These are phyloP conservation scores for Penicillium sp. DNA, from an alignment of 2,329 filamentous ascomycete genomes.

Conservation along the genomic window DNA sequence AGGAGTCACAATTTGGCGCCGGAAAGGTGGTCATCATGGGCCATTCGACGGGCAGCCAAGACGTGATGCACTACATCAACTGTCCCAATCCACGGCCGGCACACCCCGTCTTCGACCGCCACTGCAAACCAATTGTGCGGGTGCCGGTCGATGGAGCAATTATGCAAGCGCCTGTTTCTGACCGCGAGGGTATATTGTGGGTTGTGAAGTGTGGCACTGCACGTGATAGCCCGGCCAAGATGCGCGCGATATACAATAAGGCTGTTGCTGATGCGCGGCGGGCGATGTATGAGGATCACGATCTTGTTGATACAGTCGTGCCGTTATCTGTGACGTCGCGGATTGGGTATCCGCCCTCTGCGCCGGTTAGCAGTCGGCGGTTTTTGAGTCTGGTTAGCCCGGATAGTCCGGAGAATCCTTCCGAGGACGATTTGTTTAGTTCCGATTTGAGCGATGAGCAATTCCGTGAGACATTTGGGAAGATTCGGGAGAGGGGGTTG, in stretches of 20 bases:
- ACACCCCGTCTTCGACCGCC: slow-evolving; percentile 29
- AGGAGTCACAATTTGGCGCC: slow-evolving; percentile 27
- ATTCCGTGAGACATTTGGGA: slow-evolving; percentile 65
- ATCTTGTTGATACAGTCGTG: slow-evolving; percentile 30
- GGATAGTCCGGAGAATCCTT: slow-evolving; percentile 55
- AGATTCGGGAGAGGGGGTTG: slow-evolving; percentile 36
- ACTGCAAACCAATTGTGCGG: slow-evolving; percentile 36
- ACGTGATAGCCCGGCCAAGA: slow-evolving; percentile 22
- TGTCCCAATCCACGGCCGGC: slow-evolving; percentile 39
- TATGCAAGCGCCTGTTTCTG: slow-evolving; percentile 74
- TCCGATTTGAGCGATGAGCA: slow-evolving; percentile 63
- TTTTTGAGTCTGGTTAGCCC: slow-evolving; percentile 58
- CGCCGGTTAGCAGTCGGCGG: slow-evolving; percentile 55
- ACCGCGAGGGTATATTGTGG: slow-evolving; percentile 63
- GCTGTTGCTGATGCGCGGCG: slow-evolving; percentile 22
- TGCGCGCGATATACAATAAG: slow-evolving; percentile 26
- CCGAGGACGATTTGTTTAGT: slow-evolving; percentile 83
- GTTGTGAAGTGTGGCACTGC: slow-evolving; percentile 24
- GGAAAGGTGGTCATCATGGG: slow-evolving; percentile 64
- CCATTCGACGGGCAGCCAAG: slow-evolving; percentile 67
- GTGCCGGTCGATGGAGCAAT: slow-evolving; percentile 68
- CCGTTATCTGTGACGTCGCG: slow-evolving; percentile 32
- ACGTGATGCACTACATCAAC: slow-evolving; percentile 62
- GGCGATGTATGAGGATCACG: slow-evolving; percentile 19
- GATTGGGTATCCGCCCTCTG: slow-evolving; percentile 31